Base-by-base conservation (phyloP, 2,329 filamentous ascomycete genomes). In the Monilinia polystroma region DNA sequence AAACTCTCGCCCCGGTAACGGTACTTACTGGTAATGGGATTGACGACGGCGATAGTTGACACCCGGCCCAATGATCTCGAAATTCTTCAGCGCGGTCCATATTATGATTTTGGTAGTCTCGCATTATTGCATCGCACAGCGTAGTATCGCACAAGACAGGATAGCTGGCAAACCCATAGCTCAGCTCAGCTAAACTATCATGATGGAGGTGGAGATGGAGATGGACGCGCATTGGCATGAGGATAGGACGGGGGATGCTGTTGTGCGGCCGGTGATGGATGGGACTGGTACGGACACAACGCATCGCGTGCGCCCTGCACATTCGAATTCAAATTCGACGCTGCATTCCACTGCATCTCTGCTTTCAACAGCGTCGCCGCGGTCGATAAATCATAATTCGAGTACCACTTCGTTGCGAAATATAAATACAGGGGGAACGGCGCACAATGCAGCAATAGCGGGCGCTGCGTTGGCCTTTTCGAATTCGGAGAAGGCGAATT, bases 381-480 rank as follows among this genome's bases (percentile, higher is more conserved):
- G 29, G 5, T 20, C 32, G 20, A 38, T 49, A 3, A 59, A 32
- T 38, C 45, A 51, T 2, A 60, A 49, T 35, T 20, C 45, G 45
- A 60, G 57, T 35, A 11, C 45, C 45, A 60, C 23, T 60, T 60
- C 57, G 7, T 23, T 49, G 29, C 29, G 57, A 11, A 60, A 51
- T 60, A 38, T 51, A 60, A 16, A 51, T 51, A 26, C n/a, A 8
- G 58, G 58, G n/a, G 45, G 58, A 18, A 18, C 14, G 6, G 58
- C 23, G 32, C 63, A 65, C 20, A 51, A 59, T 59, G 63, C 63
- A 3, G 63, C 63, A 4, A 41, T 65, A 18, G 51, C 63, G 10
- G 63, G 63, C 8, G 63, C 63, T 2, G 18, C 53, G n/a, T 26
- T 59, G 14, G 63, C 63, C 18, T 65, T 65, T 20, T 65, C 43